Conservation (phyloP, 2,329 filamentous ascomycete species). For the Fusarium subglutinans region DNA sequence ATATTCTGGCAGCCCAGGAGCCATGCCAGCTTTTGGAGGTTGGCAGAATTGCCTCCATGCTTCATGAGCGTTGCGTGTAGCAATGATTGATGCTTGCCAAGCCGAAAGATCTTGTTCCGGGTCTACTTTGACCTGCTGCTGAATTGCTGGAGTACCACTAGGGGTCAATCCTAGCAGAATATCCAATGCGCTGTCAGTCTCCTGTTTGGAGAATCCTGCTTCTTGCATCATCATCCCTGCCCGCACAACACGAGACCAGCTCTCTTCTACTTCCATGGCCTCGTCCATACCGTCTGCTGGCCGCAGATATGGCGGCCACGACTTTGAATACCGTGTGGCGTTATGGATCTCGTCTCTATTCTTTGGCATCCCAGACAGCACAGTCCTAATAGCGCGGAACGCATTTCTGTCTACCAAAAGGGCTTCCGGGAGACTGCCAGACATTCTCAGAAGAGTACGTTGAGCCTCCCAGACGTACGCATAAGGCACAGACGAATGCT, state of each 20-base stretch:
- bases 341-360: constrained; percentile 60
- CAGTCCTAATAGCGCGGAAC: constrained; percentile 64
- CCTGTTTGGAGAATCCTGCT: constrained; percentile 61
- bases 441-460: constrained; percentile 61
- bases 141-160: constrained; percentile 65
- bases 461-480: constrained; percentile 64
- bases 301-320: constrained; percentile 69
- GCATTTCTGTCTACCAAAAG: constrained; percentile 61
- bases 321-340: constrained; percentile 57
- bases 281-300: constrained; percentile 69
- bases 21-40: constrained; percentile 47
- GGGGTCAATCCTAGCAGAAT: constrained; percentile 62
- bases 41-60: constrained; percentile 64
- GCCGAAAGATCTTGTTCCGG: constrained; percentile 31
- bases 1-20: constrained; percentile 59
- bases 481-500: constrained; percentile 42
- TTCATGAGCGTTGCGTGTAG: constrained; percentile 69
- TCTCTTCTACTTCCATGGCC: constrained; percentile 59
- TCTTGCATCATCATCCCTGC: constrained; percentile 65
- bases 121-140: constrained; percentile 49
- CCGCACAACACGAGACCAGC: constrained; percentile 62
- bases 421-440: constrained; percentile 57
- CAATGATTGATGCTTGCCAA: constrained; percentile 67
- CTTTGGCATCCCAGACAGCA: constrained; percentile 64
- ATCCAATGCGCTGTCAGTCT: constrained; percentile 59